Evolutionary conservation across 208 protist species (phyloP).

Genomic region (Blechomonas ayalai): DNA sequence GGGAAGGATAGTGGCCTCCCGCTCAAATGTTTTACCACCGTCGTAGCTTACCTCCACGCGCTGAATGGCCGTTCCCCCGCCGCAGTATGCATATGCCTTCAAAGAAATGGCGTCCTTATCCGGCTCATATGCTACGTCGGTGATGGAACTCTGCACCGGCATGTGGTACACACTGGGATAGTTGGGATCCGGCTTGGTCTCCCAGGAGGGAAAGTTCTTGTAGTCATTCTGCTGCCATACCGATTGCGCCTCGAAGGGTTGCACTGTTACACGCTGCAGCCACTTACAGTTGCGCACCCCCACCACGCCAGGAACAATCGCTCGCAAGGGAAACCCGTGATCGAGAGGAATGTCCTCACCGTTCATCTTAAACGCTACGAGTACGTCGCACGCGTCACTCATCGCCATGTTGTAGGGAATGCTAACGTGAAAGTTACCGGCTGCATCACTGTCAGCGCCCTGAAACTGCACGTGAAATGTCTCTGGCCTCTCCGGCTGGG

Average conservation of each 20-base stretch:
- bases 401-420: conserved; percentile 63
- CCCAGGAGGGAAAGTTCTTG: conserved; percentile 63
- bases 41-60: conserved; percentile 81
- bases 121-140: conserved; percentile 22
- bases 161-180: conserved; percentile 53
- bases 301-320: conserved; percentile 68
- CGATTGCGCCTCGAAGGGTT: conserved; percentile 31
- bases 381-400: conserved; percentile 32
- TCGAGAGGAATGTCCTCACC: conserved; percentile 56
- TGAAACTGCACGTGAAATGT: conserved; percentile 67
- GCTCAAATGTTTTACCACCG: conserved; percentile 56
- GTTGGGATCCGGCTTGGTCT: conserved; percentile 32
- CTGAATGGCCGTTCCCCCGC: conserved; percentile 64
- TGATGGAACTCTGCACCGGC: conserved; percentile 75
- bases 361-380: conserved; percentile 89
- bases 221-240: conserved; percentile 85
- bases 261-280: conserved; percentile 37
- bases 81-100: conserved; percentile 61
- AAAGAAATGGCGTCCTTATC: conserved; percentile 20
- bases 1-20: conserved; percentile 11
- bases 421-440: conserved; percentile 40
- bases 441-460: conserved; percentile 43
- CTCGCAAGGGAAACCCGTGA: conserved; percentile 76
- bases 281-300: conserved; percentile 75
- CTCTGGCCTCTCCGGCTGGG: conserved; percentile 1